A percentile compares a stretch with the other conserved stretches of the same genome.
Evolutionary conservation across 2,329 filamentous ascomycete species (phyloP).

Genomic region (Zopfia rhizophila): DNA sequence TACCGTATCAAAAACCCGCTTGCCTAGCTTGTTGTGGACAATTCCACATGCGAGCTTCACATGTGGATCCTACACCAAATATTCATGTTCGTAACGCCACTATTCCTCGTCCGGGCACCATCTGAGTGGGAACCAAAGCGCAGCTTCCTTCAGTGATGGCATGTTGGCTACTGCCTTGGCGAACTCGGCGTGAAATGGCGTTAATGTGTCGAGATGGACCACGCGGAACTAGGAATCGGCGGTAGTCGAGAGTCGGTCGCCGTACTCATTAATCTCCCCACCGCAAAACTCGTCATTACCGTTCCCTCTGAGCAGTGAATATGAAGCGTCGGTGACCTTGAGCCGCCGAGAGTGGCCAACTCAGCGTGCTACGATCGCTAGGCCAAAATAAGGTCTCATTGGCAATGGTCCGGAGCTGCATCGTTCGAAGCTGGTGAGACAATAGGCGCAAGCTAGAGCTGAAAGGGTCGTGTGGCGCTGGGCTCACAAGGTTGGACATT

Average conservation of each 20-base stretch:
- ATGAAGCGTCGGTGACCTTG: not conserved
- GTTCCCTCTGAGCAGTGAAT: not conserved
- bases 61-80: too few relatives aligned
- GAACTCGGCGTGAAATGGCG: slow-evolving; percentile 8
- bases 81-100: too few relatives aligned
- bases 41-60: too few relatives aligned
- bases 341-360: too few relatives aligned
- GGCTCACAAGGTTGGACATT: slow-evolving; percentile 3
- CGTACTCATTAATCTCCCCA: too few relatives aligned
- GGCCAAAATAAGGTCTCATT: slow-evolving; percentile 30
- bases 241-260: too few relatives aligned
- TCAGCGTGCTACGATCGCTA: slow-evolving; percentile 1
- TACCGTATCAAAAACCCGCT: too few relatives aligned
- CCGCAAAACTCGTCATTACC: not conserved
- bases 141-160: slow-evolving; percentile 2
- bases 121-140: slow-evolving; percentile 2
- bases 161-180: slow-evolving; percentile 5
- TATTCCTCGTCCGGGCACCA: not conserved
- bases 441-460: slow-evolving; percentile 22
- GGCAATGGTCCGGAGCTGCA: slow-evolving; percentile 19
- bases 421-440: slow-evolving; percentile 19
- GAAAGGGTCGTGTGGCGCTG: slow-evolving; percentile 17
- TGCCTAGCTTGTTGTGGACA: too few relatives aligned
- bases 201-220: not conserved
- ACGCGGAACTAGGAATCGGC: slow-evolving; percentile 3